Percentiles rank a stretch among this genome's conserved stretches.
Conservation (phyloP, 2,329 filamentous ascomycete species). For the Furcasterigmium furcatum region DNA sequence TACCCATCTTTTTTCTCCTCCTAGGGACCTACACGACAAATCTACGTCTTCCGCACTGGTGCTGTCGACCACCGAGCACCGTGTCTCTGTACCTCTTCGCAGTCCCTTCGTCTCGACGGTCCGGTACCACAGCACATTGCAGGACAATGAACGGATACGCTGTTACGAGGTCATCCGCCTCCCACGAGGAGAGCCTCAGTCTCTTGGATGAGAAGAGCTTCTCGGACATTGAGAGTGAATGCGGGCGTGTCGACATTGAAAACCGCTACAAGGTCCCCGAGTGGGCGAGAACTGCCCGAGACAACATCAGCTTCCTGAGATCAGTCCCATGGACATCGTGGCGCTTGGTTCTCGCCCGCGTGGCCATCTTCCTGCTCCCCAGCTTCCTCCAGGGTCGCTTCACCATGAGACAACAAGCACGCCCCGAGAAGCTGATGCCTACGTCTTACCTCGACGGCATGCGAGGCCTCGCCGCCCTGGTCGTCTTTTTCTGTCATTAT, state of each 20-base stretch:
- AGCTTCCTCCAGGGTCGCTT: conserved; percentile 46
- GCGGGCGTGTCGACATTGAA: conserved; percentile 33
- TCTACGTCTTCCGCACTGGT: conserved; percentile 6
- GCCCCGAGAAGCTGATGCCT: conserved; percentile 39
- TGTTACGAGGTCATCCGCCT: conserved; percentile 26
- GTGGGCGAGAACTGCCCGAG: conserved; percentile 27
- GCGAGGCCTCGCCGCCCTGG: conserved; percentile 51
- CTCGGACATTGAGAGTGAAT: conserved; percentile 41
- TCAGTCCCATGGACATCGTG: conserved; percentile 24
- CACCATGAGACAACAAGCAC: conserved; percentile 31
- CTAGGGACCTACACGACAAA: conserved; percentile 7
- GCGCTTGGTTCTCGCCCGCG: conserved; percentile 31
- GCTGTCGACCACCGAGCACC: not conserved
- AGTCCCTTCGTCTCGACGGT: conserved; percentile 2
- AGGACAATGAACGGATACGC: conserved; percentile 38
- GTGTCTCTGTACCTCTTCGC: conserved; percentile 1
- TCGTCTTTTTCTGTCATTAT: conserved; percentile 56
- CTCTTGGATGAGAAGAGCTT: conserved; percentile 40
- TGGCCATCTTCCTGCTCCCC: conserved; percentile 45
- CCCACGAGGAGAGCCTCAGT: conserved; percentile 40
- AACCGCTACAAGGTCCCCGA: conserved; percentile 21
- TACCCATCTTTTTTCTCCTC: conserved; percentile 9
- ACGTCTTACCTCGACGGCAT: conserved; percentile 58
- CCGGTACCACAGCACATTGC: conserved; percentile 15
- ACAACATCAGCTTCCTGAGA: conserved; percentile 21